A percentile compares a stretch with the other conserved stretches of the same genome.
These are phyloP conservation scores for Termitomyces sp. DNA, from an alignment of 768 basidiomycete genomes.

Conservation along the genomic window DNA sequence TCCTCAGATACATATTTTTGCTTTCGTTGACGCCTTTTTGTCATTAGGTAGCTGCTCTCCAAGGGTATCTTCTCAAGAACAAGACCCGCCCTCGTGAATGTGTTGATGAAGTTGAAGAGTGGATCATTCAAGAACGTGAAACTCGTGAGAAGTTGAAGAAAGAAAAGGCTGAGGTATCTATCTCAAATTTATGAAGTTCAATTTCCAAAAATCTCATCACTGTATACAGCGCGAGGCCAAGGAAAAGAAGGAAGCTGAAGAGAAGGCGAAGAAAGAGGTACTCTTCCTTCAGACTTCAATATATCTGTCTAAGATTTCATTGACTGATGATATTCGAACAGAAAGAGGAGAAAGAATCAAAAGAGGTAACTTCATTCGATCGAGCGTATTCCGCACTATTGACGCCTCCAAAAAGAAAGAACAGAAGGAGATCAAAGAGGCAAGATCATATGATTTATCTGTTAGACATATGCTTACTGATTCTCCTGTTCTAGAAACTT, in stretches of 20 bases:
- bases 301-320: neutral
- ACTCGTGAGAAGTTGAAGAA: constrained; percentile 81
- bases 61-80: constrained; percentile 85
- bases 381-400: neutral
- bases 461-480: neutral
- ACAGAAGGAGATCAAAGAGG: constrained; percentile 54
- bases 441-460: constrained; percentile 19
- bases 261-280: constrained; percentile 50
- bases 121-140: constrained; percentile 78
- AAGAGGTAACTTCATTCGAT: constrained; percentile 29
- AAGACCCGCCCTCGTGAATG: constrained; percentile 86
- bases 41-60: constrained; percentile 68
- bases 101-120: constrained; percentile 73
- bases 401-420: constrained; percentile 32
- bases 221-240: constrained; percentile 66
- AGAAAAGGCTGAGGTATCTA: constrained; percentile 55
- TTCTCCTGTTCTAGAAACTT: constrained; percentile 33
- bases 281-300: neutral
- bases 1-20: neutral
- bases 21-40: neutral
- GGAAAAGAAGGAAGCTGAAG: constrained; percentile 73
- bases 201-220: constrained; percentile 12
- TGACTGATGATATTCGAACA: constrained; percentile 3
- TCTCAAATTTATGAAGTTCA: neutral
- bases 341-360: constrained; percentile 41